Evolutionary conservation across 345 rosid species (phyloP), one percentile per base, ranked within the genome.

Genomic region (Camelina hispida): DNA sequence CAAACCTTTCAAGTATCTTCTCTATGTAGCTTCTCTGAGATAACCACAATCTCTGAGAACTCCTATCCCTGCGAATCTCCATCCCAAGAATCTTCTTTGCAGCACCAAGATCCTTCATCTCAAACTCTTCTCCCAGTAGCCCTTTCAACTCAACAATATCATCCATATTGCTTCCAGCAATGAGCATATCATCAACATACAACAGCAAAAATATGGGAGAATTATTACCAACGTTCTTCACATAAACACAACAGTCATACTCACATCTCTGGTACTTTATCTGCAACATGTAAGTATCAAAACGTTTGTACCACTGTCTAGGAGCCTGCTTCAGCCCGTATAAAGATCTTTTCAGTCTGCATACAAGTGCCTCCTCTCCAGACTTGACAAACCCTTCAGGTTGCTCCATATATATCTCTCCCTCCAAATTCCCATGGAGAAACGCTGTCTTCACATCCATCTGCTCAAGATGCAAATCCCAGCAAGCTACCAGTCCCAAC

Each of bases 171-270:
- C 11, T 37, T 15, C 30, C 30, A 60, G 6, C 18, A 43, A 14
- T 62, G 4, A 43, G 34, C 67, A 43, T 42, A 23, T 62, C 67
- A 62, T 62, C 12, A 61, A 59, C 23, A 35, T 16, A 58, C 2
- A 58, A 12, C 1, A 58, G 0, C n/a, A 34, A 14, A 3, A 6
- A 61, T 11, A 20, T 40, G 13, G 4, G 20, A 22, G 37, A 43
- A 13, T 14, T 2, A 1, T 7, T 12, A 14, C 28, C 18, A 3
- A 4, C 0, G 13, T 40, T 11, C 7, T 43, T 22, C 9, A 43
- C 14, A 23, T 62, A 23, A 1, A 62, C 20, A 3, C 37, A 62
- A 0, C 13, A 42, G 25, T 43, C 53, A 15, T 43, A 64, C 25
- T 46, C 38, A 23, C 25, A 44, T 2, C 23, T 65, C 6, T 46